Evolutionary conservation across 352 stramenopile genomes (phyloP).

Genomic region (Pilasporangium apinafurcum): DNA sequence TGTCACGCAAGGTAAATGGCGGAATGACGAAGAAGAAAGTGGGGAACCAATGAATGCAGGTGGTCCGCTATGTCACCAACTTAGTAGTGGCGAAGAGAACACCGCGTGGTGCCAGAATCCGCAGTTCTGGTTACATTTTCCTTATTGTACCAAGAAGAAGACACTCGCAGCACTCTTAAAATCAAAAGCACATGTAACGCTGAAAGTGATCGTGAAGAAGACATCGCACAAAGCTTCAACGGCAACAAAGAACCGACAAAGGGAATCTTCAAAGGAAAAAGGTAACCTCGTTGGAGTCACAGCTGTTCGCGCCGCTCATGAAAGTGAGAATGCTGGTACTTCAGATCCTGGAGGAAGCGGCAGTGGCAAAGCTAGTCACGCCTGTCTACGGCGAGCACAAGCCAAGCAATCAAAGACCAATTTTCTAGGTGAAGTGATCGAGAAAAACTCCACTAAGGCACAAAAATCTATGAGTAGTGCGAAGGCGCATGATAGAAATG

Average conservation of each 20-base stretch:
- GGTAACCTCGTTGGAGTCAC: constrained; percentile 58
- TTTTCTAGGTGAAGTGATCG: constrained; percentile 59
- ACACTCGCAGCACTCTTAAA: constrained; percentile 21
- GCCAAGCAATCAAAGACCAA: constrained; percentile 55
- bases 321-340: background rate
- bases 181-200: constrained; percentile 36
- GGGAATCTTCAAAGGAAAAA: constrained; percentile 54
- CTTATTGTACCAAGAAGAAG: constrained; percentile 11
- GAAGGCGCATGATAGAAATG: constrained; percentile 12
- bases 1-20: constrained; percentile 62
- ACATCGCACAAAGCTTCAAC: constrained; percentile 43
- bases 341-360: constrained; percentile 2
- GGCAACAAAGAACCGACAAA: constrained; percentile 37
- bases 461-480: constrained; percentile 13
- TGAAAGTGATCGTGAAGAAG: constrained; percentile 71
- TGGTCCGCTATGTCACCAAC: constrained; percentile 54
- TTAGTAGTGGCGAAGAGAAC: constrained; percentile 44
- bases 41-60: constrained; percentile 61
- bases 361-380: constrained; percentile 11
- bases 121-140: constrained; percentile 77
- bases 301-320: constrained; percentile 23
- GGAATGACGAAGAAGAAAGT: constrained; percentile 35
- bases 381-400: constrained; percentile 32
- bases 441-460: constrained; percentile 34
- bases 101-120: constrained; percentile 82